These are phyloP conservation scores for Eutrema yunnanense DNA, from an alignment of 345 rosid genomes.

Conservation along the genomic window DNA sequence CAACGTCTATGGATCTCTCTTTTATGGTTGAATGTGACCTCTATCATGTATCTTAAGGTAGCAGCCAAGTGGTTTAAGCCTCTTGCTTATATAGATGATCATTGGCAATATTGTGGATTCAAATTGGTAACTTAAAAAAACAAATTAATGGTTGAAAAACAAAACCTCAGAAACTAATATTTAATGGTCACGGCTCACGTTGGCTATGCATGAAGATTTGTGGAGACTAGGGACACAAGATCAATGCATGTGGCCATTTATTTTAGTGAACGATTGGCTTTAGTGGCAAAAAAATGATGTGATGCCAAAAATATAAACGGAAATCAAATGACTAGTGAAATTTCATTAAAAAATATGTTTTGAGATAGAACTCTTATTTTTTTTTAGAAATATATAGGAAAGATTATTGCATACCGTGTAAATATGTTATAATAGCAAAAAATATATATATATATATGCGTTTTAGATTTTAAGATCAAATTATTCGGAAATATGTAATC, in stretches of 20 bases:
- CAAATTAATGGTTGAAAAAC: not conserved
- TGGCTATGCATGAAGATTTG: not conserved
- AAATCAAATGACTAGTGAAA: not conserved
- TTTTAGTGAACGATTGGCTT: not conserved
- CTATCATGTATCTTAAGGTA: not conserved
- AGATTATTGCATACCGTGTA: not conserved
- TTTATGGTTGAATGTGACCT: not conserved
- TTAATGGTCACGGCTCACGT: not conserved
- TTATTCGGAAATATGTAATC: not conserved
- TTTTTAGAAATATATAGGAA: not conserved
- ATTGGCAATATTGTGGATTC: not conserved
- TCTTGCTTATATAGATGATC: not conserved
- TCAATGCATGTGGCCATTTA: conserved; percentile 4
- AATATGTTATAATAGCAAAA: not conserved
- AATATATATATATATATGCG: not conserved
- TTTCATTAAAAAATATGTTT: not conserved
- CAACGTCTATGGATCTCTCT: not conserved
- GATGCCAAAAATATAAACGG: not conserved
- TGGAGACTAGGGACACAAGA: conserved; percentile 1
- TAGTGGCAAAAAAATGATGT: not conserved
- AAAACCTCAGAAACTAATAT: not conserved
- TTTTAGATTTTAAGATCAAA: not conserved
- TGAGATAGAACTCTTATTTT: not conserved
- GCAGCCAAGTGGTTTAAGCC: not conserved
- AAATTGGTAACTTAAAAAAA: not conserved